Percentiles rank a stretch among this genome's conserved stretches.
Evolutionary conservation across 1,139 yeast genomes (phyloP).

Genomic region (Candida smagusa): DNA sequence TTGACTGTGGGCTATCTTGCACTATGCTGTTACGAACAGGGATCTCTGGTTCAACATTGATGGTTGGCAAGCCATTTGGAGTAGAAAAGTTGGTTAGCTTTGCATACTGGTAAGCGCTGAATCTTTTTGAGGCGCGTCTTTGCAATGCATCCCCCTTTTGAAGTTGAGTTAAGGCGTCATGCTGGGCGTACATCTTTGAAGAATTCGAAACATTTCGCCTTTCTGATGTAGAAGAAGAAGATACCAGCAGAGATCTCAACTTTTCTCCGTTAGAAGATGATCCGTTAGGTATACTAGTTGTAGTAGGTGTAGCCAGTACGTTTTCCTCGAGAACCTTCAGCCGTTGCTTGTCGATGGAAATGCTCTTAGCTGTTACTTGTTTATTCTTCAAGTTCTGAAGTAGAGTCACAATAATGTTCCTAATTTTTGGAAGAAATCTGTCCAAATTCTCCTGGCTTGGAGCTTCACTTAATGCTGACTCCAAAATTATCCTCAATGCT

Average conservation of each 20-base stretch:
- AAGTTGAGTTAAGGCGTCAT: slow-evolving; percentile 67
- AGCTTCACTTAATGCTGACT: slow-evolving; percentile 80
- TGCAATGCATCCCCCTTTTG: slow-evolving; percentile 81
- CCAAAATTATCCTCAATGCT: slow-evolving; percentile 69
- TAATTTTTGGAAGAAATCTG: slow-evolving; percentile 74
- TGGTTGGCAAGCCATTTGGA: slow-evolving; percentile 11
- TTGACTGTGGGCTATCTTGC: not conserved
- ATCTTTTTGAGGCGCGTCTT: slow-evolving; percentile 87
- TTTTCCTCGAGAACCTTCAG: not conserved
- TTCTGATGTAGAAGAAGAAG: not conserved
- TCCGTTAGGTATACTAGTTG: slow-evolving; percentile 1
- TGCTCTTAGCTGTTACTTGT: slow-evolving; percentile 52
- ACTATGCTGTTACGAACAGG: not conserved
- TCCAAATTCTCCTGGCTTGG: slow-evolving; percentile 86
- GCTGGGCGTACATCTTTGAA: slow-evolving; percentile 7
- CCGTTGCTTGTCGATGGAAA: slow-evolving; percentile 23
- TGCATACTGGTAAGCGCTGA: slow-evolving; percentile 90
- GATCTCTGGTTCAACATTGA: slow-evolving; percentile 6
- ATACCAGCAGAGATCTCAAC: not conserved
- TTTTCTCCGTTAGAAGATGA: not conserved
- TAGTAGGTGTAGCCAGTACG: slow-evolving; percentile 1
- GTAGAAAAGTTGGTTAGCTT: slow-evolving; percentile 59
- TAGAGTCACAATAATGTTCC: slow-evolving; percentile 81
- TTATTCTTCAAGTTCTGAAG: slow-evolving; percentile 79
- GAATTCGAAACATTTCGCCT: slow-evolving; percentile 1